A percentile compares a stretch with the other conserved stretches of the same genome.
Evolutionary conservation across 1,284 basidiomycete species (phyloP).

Genomic region (Ustilago hordei): DNA sequence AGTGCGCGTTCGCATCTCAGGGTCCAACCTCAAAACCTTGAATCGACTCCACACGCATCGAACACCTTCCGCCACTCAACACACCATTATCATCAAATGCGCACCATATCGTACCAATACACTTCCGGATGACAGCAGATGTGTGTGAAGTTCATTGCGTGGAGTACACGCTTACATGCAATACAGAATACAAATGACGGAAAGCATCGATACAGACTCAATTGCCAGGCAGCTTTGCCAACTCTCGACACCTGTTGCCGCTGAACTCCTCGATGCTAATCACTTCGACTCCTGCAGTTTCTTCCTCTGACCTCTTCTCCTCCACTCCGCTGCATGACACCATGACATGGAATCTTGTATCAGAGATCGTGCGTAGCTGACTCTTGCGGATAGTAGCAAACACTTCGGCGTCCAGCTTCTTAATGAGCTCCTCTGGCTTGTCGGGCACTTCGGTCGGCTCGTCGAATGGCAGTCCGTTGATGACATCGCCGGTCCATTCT

Average conservation of each 20-base stretch:
- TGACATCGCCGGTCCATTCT: slow-evolving; percentile 24
- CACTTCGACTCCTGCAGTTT: slow-evolving; percentile 28
- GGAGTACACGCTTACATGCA: slow-evolving; percentile 2
- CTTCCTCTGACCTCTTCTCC: slow-evolving; percentile 16
- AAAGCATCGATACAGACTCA: not conserved
- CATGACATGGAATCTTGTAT: slow-evolving; percentile 38
- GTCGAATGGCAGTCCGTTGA: slow-evolving; percentile 28
- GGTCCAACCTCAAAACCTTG: slow-evolving; percentile 10
- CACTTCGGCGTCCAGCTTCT: slow-evolving; percentile 37
- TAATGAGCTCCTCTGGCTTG: slow-evolving; percentile 30
- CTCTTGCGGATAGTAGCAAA: slow-evolving; percentile 28
- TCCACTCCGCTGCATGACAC: slow-evolving; percentile 10
- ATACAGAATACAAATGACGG: not conserved
- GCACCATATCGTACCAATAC: not conserved
- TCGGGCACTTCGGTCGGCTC: slow-evolving; percentile 39
- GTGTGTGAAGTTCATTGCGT: slow-evolving; percentile 1
- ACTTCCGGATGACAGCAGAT: not conserved
- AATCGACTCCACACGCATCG: not conserved
- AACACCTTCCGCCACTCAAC: not conserved
- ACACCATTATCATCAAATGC: not conserved
- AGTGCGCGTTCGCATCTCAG: slow-evolving; percentile 17
- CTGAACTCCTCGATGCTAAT: slow-evolving; percentile 15
- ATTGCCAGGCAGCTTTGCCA: slow-evolving; percentile 32
- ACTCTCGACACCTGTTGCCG: slow-evolving; percentile 11
- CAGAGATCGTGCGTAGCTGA: slow-evolving; percentile 10